phyloP scores from a whole-genome alignment of 2,329 filamentous ascomycete species.

The Apiospora arundinis region DNA sequence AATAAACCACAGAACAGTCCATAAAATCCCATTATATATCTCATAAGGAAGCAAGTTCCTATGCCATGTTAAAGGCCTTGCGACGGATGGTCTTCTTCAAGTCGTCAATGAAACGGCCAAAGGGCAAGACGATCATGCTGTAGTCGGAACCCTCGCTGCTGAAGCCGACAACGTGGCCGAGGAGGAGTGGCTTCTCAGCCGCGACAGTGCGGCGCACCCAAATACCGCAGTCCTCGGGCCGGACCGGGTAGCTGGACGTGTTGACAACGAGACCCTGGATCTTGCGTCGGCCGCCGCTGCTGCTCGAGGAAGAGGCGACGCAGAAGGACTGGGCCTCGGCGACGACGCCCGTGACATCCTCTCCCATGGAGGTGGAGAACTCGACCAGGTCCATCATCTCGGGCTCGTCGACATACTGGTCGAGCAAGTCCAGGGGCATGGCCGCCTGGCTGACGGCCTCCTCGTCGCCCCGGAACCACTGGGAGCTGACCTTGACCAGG shows the following conservation, averaged over 20 bases:
- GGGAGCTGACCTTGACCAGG: constrained; percentile 24
- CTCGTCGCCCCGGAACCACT: constrained; percentile 23
- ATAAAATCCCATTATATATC: no score
- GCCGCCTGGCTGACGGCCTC: constrained; percentile 22
- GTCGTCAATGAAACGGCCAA: constrained; percentile 24
- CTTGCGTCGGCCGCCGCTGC: constrained; percentile 15
- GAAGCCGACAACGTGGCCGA: constrained; percentile 26
- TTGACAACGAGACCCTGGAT: constrained; percentile 24
- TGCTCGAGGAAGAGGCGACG: constrained; percentile 1
- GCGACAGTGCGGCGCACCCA: constrained; percentile 28
- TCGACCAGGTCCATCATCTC: constrained; percentile 28
- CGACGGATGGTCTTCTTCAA: constrained; percentile 23
- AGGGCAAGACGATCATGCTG: constrained; percentile 25
- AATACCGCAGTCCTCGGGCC: constrained; percentile 25
- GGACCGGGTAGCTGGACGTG: constrained; percentile 26
- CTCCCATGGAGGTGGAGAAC: constrained; percentile 24
- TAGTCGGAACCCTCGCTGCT: constrained; percentile 22
- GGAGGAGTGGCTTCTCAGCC: constrained; percentile 23
- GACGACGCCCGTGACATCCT: constrained; percentile 28
- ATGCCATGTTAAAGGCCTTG: constrained; percentile 23
- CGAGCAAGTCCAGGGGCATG: constrained; percentile 23
- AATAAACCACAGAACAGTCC: not conserved
- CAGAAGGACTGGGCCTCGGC: constrained; percentile 22
- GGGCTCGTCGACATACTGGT: constrained; percentile 23
- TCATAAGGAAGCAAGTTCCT: no score